Evolutionary conservation across 2,329 filamentous ascomycete genomes (phyloP).

Genomic region (Fusarium sp.): DNA sequence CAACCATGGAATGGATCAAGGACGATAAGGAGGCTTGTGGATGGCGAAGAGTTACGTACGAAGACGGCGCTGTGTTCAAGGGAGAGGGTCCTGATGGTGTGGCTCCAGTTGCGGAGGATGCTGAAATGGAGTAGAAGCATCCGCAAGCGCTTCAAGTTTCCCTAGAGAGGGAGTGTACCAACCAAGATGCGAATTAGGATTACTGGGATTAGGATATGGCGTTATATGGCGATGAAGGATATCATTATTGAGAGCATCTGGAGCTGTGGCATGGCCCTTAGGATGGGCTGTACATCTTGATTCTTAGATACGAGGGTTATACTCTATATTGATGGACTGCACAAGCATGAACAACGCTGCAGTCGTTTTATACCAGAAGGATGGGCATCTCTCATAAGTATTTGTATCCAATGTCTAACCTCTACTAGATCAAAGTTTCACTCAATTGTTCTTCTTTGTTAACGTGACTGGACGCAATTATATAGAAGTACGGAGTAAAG

Average conservation of each 20-base stretch:
- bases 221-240: conserved; percentile 57
- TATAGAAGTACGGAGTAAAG: too few species aligned
- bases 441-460: too few species aligned
- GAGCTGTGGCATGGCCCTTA: conserved; percentile 49
- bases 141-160: conserved; percentile 1
- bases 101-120: conserved; percentile 57
- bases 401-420: too few species aligned
- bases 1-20: conserved; percentile 78
- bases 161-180: conserved; percentile 31
- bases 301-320: conserved; percentile 23
- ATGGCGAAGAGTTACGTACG: conserved; percentile 74
- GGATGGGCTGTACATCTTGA: conserved; percentile 18
- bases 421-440: too few species aligned
- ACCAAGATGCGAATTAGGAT: conserved; percentile 19
- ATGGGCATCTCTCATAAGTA: too few species aligned
- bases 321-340: conserved; percentile 20
- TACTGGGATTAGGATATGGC: conserved; percentile 49
- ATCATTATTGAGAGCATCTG: conserved; percentile 49
- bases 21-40: conserved; percentile 70
- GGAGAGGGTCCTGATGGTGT: conserved; percentile 69
- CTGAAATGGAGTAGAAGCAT: conserved; percentile 57
- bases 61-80: conserved; percentile 65
- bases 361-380: too few species aligned
- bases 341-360: not conserved
- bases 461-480: too few species aligned